Evolutionary conservation across 2,329 filamentous ascomycete species (phyloP), one percentile per base, ranked within the genome.

Genomic region (Pseudovirgaria hyperparasitica): DNA sequence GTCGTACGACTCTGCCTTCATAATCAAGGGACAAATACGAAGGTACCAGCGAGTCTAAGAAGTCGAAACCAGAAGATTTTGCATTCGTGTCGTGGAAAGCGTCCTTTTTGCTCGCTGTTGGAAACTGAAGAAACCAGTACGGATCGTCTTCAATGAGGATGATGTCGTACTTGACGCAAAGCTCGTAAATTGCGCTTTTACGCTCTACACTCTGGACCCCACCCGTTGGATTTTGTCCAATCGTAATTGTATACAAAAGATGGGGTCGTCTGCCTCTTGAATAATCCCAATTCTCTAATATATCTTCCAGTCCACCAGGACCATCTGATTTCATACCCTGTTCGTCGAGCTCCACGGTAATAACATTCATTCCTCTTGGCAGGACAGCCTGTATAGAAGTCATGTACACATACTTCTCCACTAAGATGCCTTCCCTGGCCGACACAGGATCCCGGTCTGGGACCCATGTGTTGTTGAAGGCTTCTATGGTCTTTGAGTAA

Each of bases 61-160:
- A 94, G 2, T 67, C 59, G 43, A 74, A 87, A 7, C 82, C 82
- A 0, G 67, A 70, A 22, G 43, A 64, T 60, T 40, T 69, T 13
- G 26, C 43, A 25, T 30, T 40, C 26, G 23, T 31, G 19, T 39
- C 40, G n/a, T n/a, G n/a, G n/a, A n/a, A n/a, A n/a, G n/a, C n/a
- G n/a, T n/a, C n/a, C 36, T 46, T 43, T 27, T 60, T 47, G 6
- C 58, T 68, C 1, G 80, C 76, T 1, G 80, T 80, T 0, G 84
- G 82, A 53, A 72, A 94, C 50, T 94, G 87, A 6, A 96, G 65
- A 52, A 90, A 87, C 82, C 84, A 94, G 60, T 94, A 94, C 5
- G 87, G 87, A 36, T 94, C 86, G 43, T 96, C 87, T 54, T 96
- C 87, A 35, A 92, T 60, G 38, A 94, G 93, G 43, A 94, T 70